Evolutionary conservation across 1,284 basidiomycete genomes (phyloP).

Genomic region (Schizophyllum commune): DNA sequence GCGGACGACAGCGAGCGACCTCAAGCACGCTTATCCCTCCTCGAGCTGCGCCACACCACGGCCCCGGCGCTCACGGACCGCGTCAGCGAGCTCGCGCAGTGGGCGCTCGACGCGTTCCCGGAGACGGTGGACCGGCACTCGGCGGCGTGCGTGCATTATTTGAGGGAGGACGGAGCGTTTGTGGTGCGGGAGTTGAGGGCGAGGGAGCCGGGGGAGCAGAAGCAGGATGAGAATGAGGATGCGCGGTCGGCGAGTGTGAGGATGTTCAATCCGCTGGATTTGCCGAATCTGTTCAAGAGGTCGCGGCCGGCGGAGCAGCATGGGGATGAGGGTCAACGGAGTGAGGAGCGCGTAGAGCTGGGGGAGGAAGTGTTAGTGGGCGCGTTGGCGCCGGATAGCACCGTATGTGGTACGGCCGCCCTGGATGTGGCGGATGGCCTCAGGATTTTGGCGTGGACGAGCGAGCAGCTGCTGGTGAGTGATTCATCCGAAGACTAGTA

Average conservation of each 20-base stretch:
- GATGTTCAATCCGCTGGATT: neutral
- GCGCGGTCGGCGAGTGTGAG: neutral
- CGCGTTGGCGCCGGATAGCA: neutral
- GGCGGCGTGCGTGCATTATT: neutral
- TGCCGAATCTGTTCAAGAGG: neutral
- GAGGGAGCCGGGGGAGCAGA: neutral
- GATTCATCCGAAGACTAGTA: too few species aligned
- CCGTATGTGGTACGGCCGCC: neutral
- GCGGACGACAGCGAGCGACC: neutral
- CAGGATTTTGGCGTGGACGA: neutral
- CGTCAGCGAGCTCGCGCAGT: neutral
- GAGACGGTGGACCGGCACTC: neutral
- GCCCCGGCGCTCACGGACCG: neutral
- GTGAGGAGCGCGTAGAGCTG: neutral
- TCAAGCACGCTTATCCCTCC: neutral
- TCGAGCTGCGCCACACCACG: neutral
- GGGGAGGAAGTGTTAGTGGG: neutral
- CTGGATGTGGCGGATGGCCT: neutral
- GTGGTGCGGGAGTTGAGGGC: neutral
- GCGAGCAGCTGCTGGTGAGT: neutral
- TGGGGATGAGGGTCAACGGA: neutral
- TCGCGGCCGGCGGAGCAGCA: neutral
- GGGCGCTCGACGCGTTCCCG: neutral
- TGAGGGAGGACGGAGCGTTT: neutral
- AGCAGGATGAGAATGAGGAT: neutral